phyloP scores from a whole-genome alignment of 2,329 filamentous ascomycete species.

The Talaromyces sp. region DNA sequence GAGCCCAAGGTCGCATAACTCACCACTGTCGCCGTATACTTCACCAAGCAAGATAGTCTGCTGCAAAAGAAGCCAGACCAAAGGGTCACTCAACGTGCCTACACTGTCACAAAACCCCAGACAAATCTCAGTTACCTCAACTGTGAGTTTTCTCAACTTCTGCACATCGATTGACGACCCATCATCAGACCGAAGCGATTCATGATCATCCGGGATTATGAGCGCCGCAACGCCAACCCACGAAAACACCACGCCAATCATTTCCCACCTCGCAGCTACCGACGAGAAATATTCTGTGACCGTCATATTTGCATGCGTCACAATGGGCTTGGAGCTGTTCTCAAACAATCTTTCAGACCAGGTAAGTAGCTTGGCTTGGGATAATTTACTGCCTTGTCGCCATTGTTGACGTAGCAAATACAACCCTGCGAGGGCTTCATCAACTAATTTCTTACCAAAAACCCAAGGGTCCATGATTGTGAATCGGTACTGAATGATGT shows the following conservation, averaged over 20 bases:
- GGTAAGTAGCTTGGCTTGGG: conserved; percentile 13
- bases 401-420: conserved; percentile 8
- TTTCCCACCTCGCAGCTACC: conserved; percentile 21
- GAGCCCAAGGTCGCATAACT: neutral
- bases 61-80: conserved; percentile 20
- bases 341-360: conserved; percentile 21
- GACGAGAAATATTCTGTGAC: conserved; percentile 20
- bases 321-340: conserved; percentile 17
- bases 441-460: conserved; percentile 7
- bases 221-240: conserved; percentile 19
- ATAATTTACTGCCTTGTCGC: conserved; percentile 11
- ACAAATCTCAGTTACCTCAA: conserved; percentile 21
- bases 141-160: conserved; percentile 17
- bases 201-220: conserved; percentile 17
- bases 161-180: conserved; percentile 16
- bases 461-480: conserved; percentile 9
- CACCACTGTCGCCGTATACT: conserved; percentile 21
- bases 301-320: conserved; percentile 15
- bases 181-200: conserved; percentile 14
- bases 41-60: conserved; percentile 17
- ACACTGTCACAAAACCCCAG: conserved; percentile 21
- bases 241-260: conserved; percentile 19
- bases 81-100: conserved; percentile 20
- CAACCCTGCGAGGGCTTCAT: conserved; percentile 4
- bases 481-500: conserved; percentile 6